These are phyloP conservation scores for Ascosphaera acerosa DNA, from an alignment of 2,329 filamentous ascomycete species.

Conservation along the genomic window DNA sequence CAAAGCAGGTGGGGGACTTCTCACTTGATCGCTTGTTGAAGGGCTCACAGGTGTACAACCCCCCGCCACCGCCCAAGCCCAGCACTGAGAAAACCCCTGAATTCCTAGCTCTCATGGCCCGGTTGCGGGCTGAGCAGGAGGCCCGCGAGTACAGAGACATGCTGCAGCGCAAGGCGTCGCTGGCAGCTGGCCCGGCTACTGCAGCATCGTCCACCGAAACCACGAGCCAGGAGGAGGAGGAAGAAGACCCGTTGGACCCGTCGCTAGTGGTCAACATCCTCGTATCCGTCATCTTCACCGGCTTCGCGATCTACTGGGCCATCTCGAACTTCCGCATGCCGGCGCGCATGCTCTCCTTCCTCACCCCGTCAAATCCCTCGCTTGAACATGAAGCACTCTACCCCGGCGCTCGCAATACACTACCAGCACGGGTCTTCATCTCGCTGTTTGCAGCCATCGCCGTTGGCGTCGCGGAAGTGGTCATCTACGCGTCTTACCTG, in stretches of 20 bases:
- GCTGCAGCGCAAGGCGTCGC: neutral
- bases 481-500: constrained; percentile 23
- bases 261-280: constrained; percentile 68
- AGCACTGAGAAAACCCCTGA: constrained; percentile 47
- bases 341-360: constrained; percentile 7
- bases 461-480: constrained; percentile 22
- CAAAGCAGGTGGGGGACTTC: constrained; percentile 11
- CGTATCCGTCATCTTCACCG: constrained; percentile 53
- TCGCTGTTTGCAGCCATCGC: constrained; percentile 16
- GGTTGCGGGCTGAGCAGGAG: constrained; percentile 62
- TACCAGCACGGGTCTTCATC: constrained; percentile 16
- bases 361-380: constrained; percentile 4
- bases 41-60: constrained; percentile 45
- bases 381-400: constrained; percentile 5
- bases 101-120: constrained; percentile 70
- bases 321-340: constrained; percentile 16
- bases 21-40: constrained; percentile 45
- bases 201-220: neutral
- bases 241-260: constrained; percentile 16
- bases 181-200: neutral
- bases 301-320: constrained; percentile 22
- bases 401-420: constrained; percentile 7
- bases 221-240: constrained; percentile 3
- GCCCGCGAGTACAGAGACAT: constrained; percentile 43
- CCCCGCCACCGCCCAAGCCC: constrained; percentile 57